Evolutionary conservation across 148 eudicot species (phyloP).

Genomic region (Fagopyrum tataricum): DNA sequence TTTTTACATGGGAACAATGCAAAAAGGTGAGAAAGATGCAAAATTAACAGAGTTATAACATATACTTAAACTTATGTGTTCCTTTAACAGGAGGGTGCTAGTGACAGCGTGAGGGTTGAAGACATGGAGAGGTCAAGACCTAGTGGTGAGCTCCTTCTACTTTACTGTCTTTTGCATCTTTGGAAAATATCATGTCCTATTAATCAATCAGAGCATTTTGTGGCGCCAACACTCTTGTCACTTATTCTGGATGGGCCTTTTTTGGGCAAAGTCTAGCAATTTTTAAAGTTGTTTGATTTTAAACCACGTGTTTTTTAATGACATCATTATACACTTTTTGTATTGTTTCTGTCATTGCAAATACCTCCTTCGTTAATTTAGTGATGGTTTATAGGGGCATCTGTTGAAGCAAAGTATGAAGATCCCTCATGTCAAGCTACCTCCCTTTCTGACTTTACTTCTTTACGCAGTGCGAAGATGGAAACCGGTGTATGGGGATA

Average conservation of each 20-base stretch:
- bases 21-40: background rate
- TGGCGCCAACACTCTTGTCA: background rate
- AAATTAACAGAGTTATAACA: background rate
- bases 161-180: background rate
- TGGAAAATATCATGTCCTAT: background rate
- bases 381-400: slow-evolving; percentile 22
- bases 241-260: background rate
- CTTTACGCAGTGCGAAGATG: slow-evolving; percentile 13
- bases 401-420: slow-evolving; percentile 19
- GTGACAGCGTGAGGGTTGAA: background rate
- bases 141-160: slow-evolving; percentile 1
- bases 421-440: slow-evolving; percentile 21
- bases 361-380: background rate
- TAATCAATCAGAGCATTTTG: background rate
- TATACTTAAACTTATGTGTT: background rate
- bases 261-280: background rate
- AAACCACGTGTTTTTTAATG: background rate
- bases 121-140: background rate
- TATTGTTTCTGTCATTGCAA: background rate
- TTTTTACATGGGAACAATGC: slow-evolving; percentile 1
- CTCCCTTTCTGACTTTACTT: slow-evolving; percentile 16
- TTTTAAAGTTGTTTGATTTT: background rate
- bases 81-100: slow-evolving; percentile 8
- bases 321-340: background rate
- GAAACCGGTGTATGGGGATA: slow-evolving; percentile 11